Evolutionary conservation across 768 basidiomycete species (phyloP), one percentile per base, ranked within the genome.

Genomic region (Thelephora ganbajun): DNA sequence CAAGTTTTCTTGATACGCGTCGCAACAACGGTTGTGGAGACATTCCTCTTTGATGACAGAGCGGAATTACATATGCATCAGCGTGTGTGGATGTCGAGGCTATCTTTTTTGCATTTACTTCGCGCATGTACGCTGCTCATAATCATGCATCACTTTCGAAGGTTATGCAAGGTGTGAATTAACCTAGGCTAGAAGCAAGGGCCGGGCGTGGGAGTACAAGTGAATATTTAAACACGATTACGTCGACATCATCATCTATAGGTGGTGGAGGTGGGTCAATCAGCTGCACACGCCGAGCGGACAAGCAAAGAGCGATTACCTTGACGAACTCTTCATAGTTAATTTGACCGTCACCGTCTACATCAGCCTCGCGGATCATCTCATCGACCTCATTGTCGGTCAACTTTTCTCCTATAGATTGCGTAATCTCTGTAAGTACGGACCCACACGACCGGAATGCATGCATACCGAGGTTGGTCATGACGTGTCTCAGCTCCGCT

Each of bases 311-410:
- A 33, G 19, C 62, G 54, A 9, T 37, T 57, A 79, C 80, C 73
- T 77, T 83, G 61, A 85, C 80, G 62, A 86, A 89, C 64, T 89
- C 87, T 84, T 85, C 80, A 60, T 86, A 90, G 66, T 87, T 83
- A 67, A 88, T 86, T 67, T 89, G 86, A n/a, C 89, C 89, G 62
- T 91, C 88, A 45, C 92, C 91, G 59, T 96, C 89, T 45, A 89
- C 74, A 61, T 96, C 91, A 48, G 91, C 92, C 67, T 96, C 92
- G 47, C 90, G 80, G 61, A 96, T 96, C 91, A 96, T 93, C 71
- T 93, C 91, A 51, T 89, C 85, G 53, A 93, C 89, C 65, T 94
- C 91, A 6, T 59, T 71, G 53, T 92, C 89, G 11, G 85, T 74
- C 49, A 92, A 69, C 64, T 90, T 91, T 72, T 93, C 90, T 49